phyloP scores from a whole-genome alignment of 768 basidiomycete genomes.

The Amanita subjunquillea region DNA sequence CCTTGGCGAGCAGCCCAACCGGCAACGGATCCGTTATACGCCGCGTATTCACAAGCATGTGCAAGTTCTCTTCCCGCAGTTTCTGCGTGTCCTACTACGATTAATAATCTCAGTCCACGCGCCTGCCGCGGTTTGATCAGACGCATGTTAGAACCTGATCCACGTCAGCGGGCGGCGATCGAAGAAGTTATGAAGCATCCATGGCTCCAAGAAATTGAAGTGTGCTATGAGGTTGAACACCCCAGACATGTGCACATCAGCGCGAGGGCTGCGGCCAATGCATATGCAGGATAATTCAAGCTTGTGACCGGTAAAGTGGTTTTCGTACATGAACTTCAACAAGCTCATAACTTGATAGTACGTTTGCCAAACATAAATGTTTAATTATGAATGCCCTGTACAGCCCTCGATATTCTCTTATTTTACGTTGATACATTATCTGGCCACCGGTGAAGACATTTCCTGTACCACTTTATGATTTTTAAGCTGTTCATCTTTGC shows the following conservation, averaged over 20 bases:
- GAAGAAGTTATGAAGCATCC: slow-evolving; percentile 72
- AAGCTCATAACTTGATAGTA: neutral
- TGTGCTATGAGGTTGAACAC: slow-evolving; percentile 58
- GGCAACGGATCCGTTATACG: slow-evolving; percentile 64
- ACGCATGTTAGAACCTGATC: slow-evolving; percentile 94
- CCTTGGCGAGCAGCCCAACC: slow-evolving; percentile 94
- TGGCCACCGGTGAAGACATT: neutral
- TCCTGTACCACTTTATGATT: neutral
- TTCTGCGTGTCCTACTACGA: slow-evolving; percentile 50
- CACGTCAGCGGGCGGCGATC: slow-evolving; percentile 61
- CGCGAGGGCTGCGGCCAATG: slow-evolving; percentile 44
- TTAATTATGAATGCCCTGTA: neutral
- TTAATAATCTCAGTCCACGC: slow-evolving; percentile 82
- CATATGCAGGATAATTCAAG: neutral
- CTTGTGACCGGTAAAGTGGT: neutral
- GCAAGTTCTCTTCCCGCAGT: slow-evolving; percentile 32
- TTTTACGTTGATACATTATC: slow-evolving; percentile 4
- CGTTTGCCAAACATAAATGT: neutral
- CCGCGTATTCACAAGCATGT: slow-evolving; percentile 59
- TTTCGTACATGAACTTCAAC: neutral
- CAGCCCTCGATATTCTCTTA: neutral
- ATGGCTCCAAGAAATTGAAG: slow-evolving; percentile 77
- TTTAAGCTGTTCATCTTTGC: neutral
- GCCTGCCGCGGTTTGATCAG: slow-evolving; percentile 77
- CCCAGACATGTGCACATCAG: slow-evolving; percentile 67